A percentile compares a stretch with the other conserved stretches of the same genome.
Conservation (phyloP, 371 early-diverging fungal genomes). For the Mortierella sp. region DNA sequence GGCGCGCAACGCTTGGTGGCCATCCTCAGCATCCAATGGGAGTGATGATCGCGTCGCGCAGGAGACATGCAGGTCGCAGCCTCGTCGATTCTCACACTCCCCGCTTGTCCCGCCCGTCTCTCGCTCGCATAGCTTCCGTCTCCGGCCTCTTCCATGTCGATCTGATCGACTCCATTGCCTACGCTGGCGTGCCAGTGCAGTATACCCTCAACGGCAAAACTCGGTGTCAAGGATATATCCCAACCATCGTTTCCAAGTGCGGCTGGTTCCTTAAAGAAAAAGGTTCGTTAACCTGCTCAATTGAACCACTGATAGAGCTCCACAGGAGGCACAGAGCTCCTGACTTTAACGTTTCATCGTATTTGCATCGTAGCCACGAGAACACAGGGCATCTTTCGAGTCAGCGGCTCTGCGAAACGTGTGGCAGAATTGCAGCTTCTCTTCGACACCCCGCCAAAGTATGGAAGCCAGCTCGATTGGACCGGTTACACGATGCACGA, state of each 20-base stretch:
- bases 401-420: slow-evolving; percentile 72
- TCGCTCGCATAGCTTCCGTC: neutral
- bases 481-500: slow-evolving; percentile 69
- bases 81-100: neutral
- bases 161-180: slow-evolving; percentile 50
- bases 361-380: slow-evolving; percentile 34
- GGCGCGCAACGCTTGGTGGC: neutral
- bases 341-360: neutral
- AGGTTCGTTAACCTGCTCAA: slow-evolving; percentile 47
- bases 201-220: slow-evolving; percentile 36
- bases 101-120: neutral
- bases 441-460: slow-evolving; percentile 66
- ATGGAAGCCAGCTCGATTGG: slow-evolving; percentile 66
- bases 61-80: too few relatives aligned
- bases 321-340: neutral
- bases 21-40: too few relatives aligned
- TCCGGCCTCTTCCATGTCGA: slow-evolving; percentile 48
- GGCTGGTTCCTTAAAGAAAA: slow-evolving; percentile 64
- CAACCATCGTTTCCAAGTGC: slow-evolving; percentile 66
- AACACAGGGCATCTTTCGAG: slow-evolving; percentile 66
- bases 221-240: slow-evolving; percentile 60
- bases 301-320: neutral
- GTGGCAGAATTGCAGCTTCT: slow-evolving; percentile 64
- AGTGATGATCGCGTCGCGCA: too few relatives aligned
- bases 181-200: slow-evolving; percentile 45